Percentiles rank a stretch among this genome's conserved stretches.
Conservation (phyloP, 768 basidiomycete species). For the Butyriboletus loyo region DNA sequence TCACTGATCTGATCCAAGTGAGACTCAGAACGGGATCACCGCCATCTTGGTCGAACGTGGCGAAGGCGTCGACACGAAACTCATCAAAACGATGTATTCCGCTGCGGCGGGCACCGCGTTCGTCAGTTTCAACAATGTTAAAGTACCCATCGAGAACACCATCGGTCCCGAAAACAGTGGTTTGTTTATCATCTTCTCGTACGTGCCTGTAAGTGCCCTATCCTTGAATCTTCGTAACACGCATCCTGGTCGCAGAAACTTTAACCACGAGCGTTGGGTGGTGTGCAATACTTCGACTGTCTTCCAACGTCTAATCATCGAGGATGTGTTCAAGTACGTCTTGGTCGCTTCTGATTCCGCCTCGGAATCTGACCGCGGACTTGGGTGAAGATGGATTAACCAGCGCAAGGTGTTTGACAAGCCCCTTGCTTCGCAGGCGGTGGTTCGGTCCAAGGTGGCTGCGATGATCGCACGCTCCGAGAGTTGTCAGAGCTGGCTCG, state of each 20-base stretch:
- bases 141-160: too few relatives aligned
- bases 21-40: not conserved
- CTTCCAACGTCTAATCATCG: slow-evolving; percentile 59
- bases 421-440: slow-evolving; percentile 62
- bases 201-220: too few relatives aligned
- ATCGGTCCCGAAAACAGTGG: too few relatives aligned
- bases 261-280: slow-evolving; percentile 74
- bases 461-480: slow-evolving; percentile 69
- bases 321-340: slow-evolving; percentile 68
- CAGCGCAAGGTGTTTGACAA: slow-evolving; percentile 82
- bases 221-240: too few relatives aligned
- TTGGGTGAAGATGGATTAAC: slow-evolving; percentile 55
- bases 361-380: not conserved
- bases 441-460: slow-evolving; percentile 75
- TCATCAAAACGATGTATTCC: too few relatives aligned
- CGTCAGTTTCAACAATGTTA: too few relatives aligned
- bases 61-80: too few relatives aligned
- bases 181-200: slow-evolving; percentile 50
- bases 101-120: too few relatives aligned
- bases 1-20: not conserved
- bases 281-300: slow-evolving; percentile 52
- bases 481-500: slow-evolving; percentile 73
- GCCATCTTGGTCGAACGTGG: not conserved
- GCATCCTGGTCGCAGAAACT: slow-evolving; percentile 40
- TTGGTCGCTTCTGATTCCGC: not conserved